A percentile compares a stretch with the other conserved stretches of the same genome.
These are phyloP conservation scores for Dactylonectria macrodidyma DNA, from an alignment of 2,329 filamentous ascomycete species.

Conservation along the genomic window DNA sequence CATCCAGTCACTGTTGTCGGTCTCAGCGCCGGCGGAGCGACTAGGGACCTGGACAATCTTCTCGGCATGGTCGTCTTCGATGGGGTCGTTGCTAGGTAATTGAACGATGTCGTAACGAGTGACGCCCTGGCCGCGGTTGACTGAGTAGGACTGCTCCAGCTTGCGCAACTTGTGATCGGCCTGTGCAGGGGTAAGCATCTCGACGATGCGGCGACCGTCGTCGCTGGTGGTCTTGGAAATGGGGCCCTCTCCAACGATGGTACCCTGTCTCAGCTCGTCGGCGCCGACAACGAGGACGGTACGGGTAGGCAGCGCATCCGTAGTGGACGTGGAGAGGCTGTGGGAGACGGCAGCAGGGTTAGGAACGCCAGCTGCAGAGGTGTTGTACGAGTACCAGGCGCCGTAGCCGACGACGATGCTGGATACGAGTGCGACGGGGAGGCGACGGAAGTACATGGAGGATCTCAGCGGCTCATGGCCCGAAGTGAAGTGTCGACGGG, in stretches of 20 bases:
- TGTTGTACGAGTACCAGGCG: constrained; percentile 81
- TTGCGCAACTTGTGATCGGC: constrained; percentile 90
- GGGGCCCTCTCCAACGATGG: constrained; percentile 87
- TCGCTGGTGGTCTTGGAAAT: constrained; percentile 91
- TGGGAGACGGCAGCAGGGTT: constrained; percentile 54
- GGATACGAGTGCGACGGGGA: constrained; percentile 77
- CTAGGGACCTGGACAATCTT: constrained; percentile 94
- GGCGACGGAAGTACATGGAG: constrained; percentile 82
- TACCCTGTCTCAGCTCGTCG: constrained; percentile 90
- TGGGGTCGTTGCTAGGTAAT: constrained; percentile 95
- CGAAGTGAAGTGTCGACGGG: constrained; percentile 41
- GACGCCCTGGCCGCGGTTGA: constrained; percentile 91
- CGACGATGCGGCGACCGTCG: constrained; percentile 86
- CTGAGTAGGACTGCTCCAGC: constrained; percentile 92
- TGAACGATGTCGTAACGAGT: constrained; percentile 96
- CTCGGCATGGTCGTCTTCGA: constrained; percentile 98
- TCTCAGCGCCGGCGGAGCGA: constrained; percentile 58
- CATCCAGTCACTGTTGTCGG: constrained; percentile 91
- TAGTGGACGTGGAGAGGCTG: constrained; percentile 60
- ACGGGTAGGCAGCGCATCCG: constrained; percentile 64
- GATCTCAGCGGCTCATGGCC: constrained; percentile 68
- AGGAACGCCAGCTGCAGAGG: constrained; percentile 52
- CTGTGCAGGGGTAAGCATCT: constrained; percentile 97
- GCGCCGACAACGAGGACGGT: constrained; percentile 90
- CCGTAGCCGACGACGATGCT: constrained; percentile 80